These are phyloP conservation scores for Citrus reticulata DNA, from an alignment of 345 rosid genomes.

Conservation along the genomic window DNA sequence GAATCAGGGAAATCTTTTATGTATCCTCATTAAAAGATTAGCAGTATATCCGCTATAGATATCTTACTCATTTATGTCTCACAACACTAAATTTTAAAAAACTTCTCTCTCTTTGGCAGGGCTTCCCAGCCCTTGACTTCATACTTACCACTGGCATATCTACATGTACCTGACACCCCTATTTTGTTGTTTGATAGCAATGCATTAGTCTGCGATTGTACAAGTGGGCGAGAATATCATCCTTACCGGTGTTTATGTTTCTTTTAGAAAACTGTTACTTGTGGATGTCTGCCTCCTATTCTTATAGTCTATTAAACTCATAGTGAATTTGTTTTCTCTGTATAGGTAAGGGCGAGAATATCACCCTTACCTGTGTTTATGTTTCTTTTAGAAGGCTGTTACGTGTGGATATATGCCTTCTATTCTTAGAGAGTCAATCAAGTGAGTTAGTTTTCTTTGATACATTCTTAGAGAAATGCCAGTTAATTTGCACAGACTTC, in stretches of 20 bases:
- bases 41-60: neutral
- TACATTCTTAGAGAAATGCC: neutral
- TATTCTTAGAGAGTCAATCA: neutral
- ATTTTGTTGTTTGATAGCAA: neutral
- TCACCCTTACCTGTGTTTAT: neutral
- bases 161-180: neutral
- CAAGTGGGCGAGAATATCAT: neutral
- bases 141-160: neutral
- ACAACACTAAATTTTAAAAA: neutral
- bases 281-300: neutral
- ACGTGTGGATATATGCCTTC: neutral
- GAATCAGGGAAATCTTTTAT: neutral
- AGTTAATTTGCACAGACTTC: neutral
- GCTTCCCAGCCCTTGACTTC: neutral
- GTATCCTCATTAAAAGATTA: neutral
- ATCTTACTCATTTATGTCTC: neutral
- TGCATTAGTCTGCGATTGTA: neutral
- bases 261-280: neutral
- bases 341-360: neutral
- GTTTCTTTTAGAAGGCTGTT: neutral
- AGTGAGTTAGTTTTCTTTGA: neutral
- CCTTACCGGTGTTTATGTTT: neutral
- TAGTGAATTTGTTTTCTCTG: neutral
- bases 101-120: neutral
- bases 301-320: neutral